Percentiles rank a stretch among this genome's conserved stretches.
Conservation (phyloP, 164 flowering plant genomes). For the Sextonia rubra region DNA sequence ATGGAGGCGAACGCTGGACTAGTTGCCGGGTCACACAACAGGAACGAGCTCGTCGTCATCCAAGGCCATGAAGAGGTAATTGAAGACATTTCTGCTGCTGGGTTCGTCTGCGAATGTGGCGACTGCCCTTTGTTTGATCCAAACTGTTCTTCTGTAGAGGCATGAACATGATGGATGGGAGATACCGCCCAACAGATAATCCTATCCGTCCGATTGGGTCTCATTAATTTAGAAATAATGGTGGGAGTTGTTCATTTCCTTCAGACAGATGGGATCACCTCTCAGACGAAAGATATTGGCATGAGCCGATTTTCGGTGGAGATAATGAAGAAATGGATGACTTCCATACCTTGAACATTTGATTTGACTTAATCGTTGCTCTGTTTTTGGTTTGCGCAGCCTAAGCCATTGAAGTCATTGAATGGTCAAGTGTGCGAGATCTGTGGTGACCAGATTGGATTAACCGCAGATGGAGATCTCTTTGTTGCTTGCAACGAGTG, state of each 20-base stretch:
- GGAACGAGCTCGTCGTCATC: slow-evolving; percentile 95
- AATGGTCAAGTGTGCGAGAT: slow-evolving; percentile 94
- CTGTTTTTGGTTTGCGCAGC: slow-evolving; percentile 40
- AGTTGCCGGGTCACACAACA: slow-evolving; percentile 96
- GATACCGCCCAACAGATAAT: too few species aligned
- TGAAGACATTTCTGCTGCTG: not conserved
- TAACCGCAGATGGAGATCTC: slow-evolving; percentile 82
- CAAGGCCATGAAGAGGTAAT: slow-evolving; percentile 95
- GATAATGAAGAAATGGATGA: not conserved
- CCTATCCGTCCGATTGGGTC: not conserved
- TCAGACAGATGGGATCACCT: too few species aligned
- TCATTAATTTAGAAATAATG: not conserved
- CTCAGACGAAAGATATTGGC: too few species aligned
- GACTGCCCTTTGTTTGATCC: too few species aligned
- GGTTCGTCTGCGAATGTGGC: too few species aligned
- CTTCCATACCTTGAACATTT: too few species aligned
- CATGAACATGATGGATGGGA: too few species aligned
- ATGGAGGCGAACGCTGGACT: slow-evolving; percentile 98
- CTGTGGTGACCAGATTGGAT: slow-evolving; percentile 83
- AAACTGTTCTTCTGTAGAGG: too few species aligned
- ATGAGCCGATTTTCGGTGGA: not conserved
- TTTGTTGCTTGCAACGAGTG: slow-evolving; percentile 98
- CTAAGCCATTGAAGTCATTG: slow-evolving; percentile 71
- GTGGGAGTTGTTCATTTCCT: too few species aligned
- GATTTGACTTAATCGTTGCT: too few species aligned